A percentile compares a stretch with the other conserved stretches of the same genome.
These are phyloP conservation scores for Asterionellopsis glacialis DNA, from an alignment of 108 stramenopile species.

Conservation along the genomic window DNA sequence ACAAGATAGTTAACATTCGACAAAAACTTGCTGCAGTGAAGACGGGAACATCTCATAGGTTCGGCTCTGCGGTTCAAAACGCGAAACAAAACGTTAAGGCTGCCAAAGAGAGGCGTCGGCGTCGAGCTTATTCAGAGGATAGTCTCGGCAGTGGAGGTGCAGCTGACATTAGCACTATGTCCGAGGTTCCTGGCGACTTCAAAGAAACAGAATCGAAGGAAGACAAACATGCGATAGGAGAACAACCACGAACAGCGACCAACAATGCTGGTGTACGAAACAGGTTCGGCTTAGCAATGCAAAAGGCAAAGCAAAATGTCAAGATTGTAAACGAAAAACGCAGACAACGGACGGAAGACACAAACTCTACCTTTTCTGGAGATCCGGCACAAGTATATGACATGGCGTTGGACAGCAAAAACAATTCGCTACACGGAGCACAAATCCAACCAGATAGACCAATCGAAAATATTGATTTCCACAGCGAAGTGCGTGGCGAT, in stretches of 20 bases:
- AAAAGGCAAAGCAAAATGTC: constrained; percentile 29
- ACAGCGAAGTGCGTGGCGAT: neutral
- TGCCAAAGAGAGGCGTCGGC: neutral
- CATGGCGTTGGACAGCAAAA: neutral
- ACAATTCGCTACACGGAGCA: neutral
- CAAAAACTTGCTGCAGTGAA: neutral
- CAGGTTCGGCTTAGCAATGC: constrained; percentile 34
- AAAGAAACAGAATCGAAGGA: neutral
- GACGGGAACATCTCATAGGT: neutral
- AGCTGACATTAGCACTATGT: neutral
- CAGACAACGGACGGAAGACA: neutral
- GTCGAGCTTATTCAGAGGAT: neutral
- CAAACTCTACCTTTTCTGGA: neutral
- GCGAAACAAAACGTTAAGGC: neutral
- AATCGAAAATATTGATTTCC: neutral
- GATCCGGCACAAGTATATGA: neutral
- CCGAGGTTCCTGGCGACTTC: neutral
- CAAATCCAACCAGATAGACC: neutral
- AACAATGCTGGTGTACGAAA: constrained; percentile 8
- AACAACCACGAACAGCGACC: neutral
- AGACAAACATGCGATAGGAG: constrained; percentile 4
- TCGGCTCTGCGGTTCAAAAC: neutral
- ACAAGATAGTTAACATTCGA: neutral
- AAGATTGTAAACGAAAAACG: constrained; percentile 4
- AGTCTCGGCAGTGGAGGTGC: too few relatives aligned